Evolutionary conservation across 2,329 filamentous ascomycete species (phyloP).

Genomic region (Aureobasidium sp.): DNA sequence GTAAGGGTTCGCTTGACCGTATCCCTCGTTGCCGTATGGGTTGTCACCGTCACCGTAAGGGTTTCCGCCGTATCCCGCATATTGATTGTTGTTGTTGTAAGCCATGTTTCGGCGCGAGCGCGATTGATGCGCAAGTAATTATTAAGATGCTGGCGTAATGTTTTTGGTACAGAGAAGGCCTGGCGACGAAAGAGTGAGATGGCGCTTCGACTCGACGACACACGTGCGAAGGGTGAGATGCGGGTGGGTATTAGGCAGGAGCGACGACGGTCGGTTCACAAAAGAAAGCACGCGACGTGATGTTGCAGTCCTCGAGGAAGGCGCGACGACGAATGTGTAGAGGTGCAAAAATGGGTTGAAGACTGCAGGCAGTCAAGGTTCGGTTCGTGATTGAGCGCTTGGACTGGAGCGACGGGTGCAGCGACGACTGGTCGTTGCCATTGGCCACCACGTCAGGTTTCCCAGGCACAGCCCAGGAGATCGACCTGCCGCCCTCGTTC

Average conservation of each 20-base stretch:
- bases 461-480: conserved; percentile 4
- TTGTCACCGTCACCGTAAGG: conserved; percentile 57
- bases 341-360: conserved; percentile 7
- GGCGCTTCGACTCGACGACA: conserved; percentile 6
- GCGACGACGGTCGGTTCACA: conserved; percentile 11
- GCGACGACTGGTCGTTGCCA: neutral
- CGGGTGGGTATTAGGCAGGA: conserved; percentile 1
- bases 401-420: conserved; percentile 2
- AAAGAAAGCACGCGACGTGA: conserved; percentile 6
- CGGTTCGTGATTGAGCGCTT: conserved; percentile 8
- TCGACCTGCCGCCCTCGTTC: neutral
- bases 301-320: conserved; percentile 2
- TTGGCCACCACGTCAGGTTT: conserved; percentile 2
- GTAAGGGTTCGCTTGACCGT: conserved; percentile 30
- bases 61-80: conserved; percentile 52
- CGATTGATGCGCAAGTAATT: conserved; percentile 15
- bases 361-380: conserved; percentile 9
- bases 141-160: conserved; percentile 11
- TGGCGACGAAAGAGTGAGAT: conserved; percentile 5
- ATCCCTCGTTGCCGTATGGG: conserved; percentile 42
- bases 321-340: conserved; percentile 11
- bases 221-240: neutral
- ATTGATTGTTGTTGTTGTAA: conserved; percentile 43
- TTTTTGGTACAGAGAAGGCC: neutral
- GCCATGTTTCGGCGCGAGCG: conserved; percentile 43